Conservation (phyloP, 345 rosid species). For the Odontarrhena argentea region DNA sequence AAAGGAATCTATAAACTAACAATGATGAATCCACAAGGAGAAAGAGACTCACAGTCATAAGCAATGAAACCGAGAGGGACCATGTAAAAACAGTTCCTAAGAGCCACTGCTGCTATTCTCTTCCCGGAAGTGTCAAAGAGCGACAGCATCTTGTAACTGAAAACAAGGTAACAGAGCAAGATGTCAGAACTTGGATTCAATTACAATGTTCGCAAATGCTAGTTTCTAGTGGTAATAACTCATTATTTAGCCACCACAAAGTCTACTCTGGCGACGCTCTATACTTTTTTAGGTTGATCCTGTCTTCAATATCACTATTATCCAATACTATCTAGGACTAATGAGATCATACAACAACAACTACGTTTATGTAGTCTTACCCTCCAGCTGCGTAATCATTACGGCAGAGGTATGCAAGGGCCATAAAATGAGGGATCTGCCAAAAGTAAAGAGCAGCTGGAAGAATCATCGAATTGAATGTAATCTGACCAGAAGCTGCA, state of each 20-base stretch:
- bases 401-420: conserved; percentile 83
- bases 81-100: conserved; percentile 89
- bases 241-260: neutral
- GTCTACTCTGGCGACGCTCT: neutral
- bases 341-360: neutral
- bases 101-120: conserved; percentile 75
- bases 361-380: conserved; percentile 47
- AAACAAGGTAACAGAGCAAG: conserved; percentile 3
- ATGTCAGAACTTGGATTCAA: neutral
- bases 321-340: neutral
- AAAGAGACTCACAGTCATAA: conserved; percentile 72
- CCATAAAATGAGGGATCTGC: conserved; percentile 99
- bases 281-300: neutral
- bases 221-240: neutral
- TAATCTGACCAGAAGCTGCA: conserved; percentile 80
- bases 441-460: conserved; percentile 95
- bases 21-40: neutral
- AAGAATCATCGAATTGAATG: conserved; percentile 72
- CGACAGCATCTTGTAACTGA: conserved; percentile 89
- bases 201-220: neutral
- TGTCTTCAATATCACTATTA: neutral
- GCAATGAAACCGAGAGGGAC: conserved; percentile 83
- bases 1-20: neutral
- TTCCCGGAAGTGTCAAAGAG: conserved; percentile 81
- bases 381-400: conserved; percentile 96